Conservation (phyloP, 1,284 basidiomycete genomes). For the Boletus hoseneyae region DNA sequence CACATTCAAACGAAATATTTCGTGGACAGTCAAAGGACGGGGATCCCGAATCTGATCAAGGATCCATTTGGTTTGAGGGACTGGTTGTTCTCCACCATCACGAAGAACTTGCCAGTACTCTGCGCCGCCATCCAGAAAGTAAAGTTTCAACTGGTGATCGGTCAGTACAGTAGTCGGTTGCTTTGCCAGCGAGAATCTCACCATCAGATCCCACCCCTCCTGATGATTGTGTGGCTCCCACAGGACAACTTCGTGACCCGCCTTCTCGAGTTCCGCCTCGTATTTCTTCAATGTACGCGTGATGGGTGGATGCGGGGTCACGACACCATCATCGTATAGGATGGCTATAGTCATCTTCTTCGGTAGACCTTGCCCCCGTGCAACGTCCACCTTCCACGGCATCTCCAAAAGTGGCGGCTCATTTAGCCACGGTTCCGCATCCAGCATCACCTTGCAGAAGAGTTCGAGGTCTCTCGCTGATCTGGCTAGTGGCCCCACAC, state of each 20-base stretch:
- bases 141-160: conserved; percentile 39
- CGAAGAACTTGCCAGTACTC: conserved; percentile 43
- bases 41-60: conserved; percentile 38
- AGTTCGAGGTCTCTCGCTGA: conserved; percentile 51
- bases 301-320: conserved; percentile 54
- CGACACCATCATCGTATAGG: conserved; percentile 53
- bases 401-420: conserved; percentile 52
- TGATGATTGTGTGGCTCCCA: conserved; percentile 48
- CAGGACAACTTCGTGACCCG: conserved; percentile 52
- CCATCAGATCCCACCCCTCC: conserved; percentile 48
- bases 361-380: conserved; percentile 37
- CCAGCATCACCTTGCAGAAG: conserved; percentile 51
- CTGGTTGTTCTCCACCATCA: conserved; percentile 36
- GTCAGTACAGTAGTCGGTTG: conserved; percentile 4
- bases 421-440: conserved; percentile 50
- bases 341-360: conserved; percentile 49
- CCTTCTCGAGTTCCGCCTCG: conserved; percentile 42
- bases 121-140: conserved; percentile 48
- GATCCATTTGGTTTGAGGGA: conserved; percentile 48
- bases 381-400: conserved; percentile 46
- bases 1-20: conserved; percentile 43
- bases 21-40: conserved; percentile 37
- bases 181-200: conserved; percentile 24
- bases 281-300: conserved; percentile 42
- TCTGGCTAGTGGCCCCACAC: conserved; percentile 50